Evolutionary conservation across 495 filamentous ascomycete species (phyloP).

Genomic region (Neurospora sp.): DNA sequence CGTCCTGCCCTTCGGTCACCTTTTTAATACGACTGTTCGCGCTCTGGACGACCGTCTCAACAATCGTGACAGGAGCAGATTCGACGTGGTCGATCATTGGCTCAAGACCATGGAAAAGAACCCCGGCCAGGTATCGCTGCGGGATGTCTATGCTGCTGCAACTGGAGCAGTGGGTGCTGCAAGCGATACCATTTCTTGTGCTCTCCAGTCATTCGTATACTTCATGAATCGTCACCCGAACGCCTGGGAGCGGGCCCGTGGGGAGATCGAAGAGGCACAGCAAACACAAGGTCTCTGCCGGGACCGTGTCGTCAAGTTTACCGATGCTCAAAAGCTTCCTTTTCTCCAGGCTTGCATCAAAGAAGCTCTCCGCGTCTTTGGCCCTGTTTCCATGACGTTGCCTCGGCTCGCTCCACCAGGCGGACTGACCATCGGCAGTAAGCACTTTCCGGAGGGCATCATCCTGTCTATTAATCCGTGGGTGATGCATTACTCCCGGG

Average conservation of each 20-base stretch:
- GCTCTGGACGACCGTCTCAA: slow-evolving; percentile 28
- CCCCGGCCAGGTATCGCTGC: not conserved
- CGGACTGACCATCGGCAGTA: slow-evolving; percentile 24
- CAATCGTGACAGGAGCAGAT: slow-evolving; percentile 18
- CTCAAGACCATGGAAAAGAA: not conserved
- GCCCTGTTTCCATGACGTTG: slow-evolving; percentile 37
- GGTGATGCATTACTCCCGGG: slow-evolving; percentile 30
- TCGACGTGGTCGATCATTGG: not conserved
- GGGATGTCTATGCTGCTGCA: not conserved
- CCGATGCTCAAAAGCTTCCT: slow-evolving; percentile 40
- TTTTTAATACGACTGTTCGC: slow-evolving; percentile 29
- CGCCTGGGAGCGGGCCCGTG: not conserved
- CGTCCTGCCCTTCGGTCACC: slow-evolving; percentile 30
- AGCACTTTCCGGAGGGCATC: slow-evolving; percentile 15
- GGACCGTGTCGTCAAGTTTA: slow-evolving; percentile 29
- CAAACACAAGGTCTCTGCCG: slow-evolving; percentile 11
- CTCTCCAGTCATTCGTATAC: not conserved
- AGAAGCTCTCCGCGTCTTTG: slow-evolving; percentile 48
- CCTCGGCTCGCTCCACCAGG: slow-evolving; percentile 41
- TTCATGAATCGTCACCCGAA: not conserved
- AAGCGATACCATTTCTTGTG: slow-evolving; percentile 1
- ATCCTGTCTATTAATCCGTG: slow-evolving; percentile 35
- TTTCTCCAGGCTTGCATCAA: slow-evolving; percentile 43
- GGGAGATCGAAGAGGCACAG: not conserved
- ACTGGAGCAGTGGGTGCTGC: not conserved